phyloP scores from a whole-genome alignment of 2,329 filamentous ascomycete species.

The Aspergillus sp. region DNA sequence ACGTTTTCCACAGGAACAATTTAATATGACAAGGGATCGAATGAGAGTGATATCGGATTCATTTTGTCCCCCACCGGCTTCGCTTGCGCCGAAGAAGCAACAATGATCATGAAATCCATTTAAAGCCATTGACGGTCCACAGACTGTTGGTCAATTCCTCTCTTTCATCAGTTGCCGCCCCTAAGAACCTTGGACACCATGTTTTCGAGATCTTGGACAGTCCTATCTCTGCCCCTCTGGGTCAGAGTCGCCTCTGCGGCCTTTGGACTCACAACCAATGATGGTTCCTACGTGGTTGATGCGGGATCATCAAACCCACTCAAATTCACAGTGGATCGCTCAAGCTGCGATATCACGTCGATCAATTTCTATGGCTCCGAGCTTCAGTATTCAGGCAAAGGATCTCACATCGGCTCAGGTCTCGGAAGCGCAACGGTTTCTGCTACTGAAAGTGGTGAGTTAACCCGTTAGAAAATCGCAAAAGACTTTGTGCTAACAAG shows the following conservation, averaged over 20 bases:
- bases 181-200: conserved; percentile 3
- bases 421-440: conserved; percentile 56
- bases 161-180: too few relatives aligned
- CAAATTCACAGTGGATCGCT: conserved; percentile 47
- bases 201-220: conserved; percentile 11
- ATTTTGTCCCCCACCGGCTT: too few relatives aligned
- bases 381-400: conserved; percentile 50
- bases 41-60: too few relatives aligned
- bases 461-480: not conserved
- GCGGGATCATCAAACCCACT: conserved; percentile 47
- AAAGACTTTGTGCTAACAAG: too few relatives aligned
- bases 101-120: too few relatives aligned
- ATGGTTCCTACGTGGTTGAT: conserved; percentile 40
- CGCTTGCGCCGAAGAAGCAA: too few relatives aligned
- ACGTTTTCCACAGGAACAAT: too few relatives aligned
- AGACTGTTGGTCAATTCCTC: too few relatives aligned
- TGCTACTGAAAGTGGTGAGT: conserved; percentile 33
- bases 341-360: conserved; percentile 60
- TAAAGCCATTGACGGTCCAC: too few relatives aligned
- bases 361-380: conserved; percentile 57
- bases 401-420: conserved; percentile 56
- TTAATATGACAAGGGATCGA: too few relatives aligned
- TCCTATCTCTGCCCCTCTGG: conserved; percentile 15
- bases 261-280: conserved; percentile 21
- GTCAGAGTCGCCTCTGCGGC: conserved; percentile 18